These are phyloP conservation scores for Apophysomyces elegans DNA, from an alignment of 371 early-diverging fungal genomes.

Conservation along the genomic window DNA sequence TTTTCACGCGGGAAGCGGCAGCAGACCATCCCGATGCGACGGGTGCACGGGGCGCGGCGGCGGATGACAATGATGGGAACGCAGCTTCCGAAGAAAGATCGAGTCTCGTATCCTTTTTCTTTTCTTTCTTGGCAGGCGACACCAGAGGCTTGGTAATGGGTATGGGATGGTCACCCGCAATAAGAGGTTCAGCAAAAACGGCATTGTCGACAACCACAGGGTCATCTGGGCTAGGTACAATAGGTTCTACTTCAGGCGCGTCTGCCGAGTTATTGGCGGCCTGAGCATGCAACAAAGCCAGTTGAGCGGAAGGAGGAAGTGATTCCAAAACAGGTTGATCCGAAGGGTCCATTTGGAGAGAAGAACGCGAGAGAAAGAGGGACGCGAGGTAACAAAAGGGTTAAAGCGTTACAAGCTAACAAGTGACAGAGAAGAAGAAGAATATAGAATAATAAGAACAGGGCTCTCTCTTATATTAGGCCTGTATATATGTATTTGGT, in stretches of 20 bases:
- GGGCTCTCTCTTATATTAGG: background rate
- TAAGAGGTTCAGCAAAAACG: constrained; percentile 48
- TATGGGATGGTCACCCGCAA: constrained; percentile 50
- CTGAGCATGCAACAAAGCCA: constrained; percentile 53
- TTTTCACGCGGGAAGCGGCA: constrained; percentile 58
- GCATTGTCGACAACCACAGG: constrained; percentile 43
- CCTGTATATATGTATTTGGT: no score
- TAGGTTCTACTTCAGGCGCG: constrained; percentile 20
- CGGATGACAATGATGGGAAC: constrained; percentile 73
- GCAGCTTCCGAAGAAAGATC: constrained; percentile 70
- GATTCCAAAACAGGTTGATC: constrained; percentile 34
- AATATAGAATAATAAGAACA: background rate
- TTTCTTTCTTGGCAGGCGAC: constrained; percentile 24
- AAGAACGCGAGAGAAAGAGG: constrained; percentile 5
- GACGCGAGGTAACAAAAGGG: background rate
- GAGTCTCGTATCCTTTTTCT: constrained; percentile 32
- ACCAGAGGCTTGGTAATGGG: constrained; percentile 41
- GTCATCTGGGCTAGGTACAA: constrained; percentile 50
- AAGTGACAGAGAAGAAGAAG: background rate
- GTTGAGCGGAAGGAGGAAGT: constrained; percentile 52
- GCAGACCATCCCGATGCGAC: constrained; percentile 56
- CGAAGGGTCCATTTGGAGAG: constrained; percentile 25
- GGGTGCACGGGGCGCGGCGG: constrained; percentile 53
- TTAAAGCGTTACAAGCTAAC: background rate
- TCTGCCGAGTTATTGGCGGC: constrained; percentile 22